Conservation (phyloP, 164 flowering plant genomes). For the Platanus orientalis region DNA sequence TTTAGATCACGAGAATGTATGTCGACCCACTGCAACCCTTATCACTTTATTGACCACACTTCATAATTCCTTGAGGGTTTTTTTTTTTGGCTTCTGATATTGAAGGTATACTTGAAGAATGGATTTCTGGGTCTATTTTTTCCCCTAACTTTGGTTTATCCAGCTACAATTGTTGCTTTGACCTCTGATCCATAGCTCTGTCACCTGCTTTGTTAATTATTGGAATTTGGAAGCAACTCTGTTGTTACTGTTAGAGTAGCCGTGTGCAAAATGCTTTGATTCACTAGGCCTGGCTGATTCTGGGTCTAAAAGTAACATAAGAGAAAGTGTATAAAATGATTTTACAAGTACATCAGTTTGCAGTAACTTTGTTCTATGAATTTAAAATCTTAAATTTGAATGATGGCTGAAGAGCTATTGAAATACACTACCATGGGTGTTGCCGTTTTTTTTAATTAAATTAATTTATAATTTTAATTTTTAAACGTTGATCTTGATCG, state of each 20-base stretch:
- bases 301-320: background rate
- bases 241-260: no score
- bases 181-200: background rate
- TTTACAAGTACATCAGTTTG: background rate
- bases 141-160: background rate
- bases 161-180: background rate
- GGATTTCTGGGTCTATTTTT: background rate
- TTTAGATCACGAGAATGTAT: slow-evolving; percentile 88
- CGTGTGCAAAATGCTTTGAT: background rate
- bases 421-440: background rate
- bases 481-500: no score
- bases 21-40: slow-evolving; percentile 8
- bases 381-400: background rate
- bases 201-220: background rate
- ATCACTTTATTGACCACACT: background rate
- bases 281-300: background rate
- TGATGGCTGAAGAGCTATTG: background rate
- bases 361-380: background rate
- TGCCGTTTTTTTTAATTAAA: background rate
- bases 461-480: no score
- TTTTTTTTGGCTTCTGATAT: background rate
- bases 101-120: background rate
- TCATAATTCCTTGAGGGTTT: background rate
- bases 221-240: no score
- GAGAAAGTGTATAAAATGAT: background rate